These are phyloP conservation scores for Heritiera littoralis DNA, from an alignment of 345 rosid genomes.

Conservation along the genomic window DNA sequence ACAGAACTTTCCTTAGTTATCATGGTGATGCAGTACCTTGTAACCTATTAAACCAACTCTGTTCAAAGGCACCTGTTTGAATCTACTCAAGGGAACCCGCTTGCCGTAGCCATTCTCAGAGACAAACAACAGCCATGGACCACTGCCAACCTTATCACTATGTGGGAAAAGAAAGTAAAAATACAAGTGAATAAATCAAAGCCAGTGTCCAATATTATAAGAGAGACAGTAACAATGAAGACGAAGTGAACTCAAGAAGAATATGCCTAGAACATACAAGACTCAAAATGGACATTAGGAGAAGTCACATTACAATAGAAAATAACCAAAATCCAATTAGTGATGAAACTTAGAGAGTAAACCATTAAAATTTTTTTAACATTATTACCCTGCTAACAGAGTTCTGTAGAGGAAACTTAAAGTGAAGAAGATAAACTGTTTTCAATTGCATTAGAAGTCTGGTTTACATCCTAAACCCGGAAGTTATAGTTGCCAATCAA, in stretches of 20 bases:
- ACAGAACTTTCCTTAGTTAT: neutral
- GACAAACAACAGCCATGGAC: conserved; percentile 90
- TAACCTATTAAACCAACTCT: conserved; percentile 82
- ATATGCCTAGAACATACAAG: neutral
- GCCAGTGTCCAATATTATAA: conserved; percentile 3
- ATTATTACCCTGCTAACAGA: neutral
- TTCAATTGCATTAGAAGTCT: neutral
- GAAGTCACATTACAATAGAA: neutral
- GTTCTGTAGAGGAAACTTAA: neutral
- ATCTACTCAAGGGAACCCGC: conserved; percentile 88
- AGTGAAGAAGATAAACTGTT: neutral
- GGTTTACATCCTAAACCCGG: neutral
- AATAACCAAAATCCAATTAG: neutral
- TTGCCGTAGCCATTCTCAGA: conserved; percentile 90
- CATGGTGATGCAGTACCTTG: conserved; percentile 50
- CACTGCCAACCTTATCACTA: conserved; percentile 48
- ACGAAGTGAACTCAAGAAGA: neutral
- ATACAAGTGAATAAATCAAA: conserved; percentile 15
- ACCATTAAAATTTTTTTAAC: neutral
- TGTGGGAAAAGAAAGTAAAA: conserved; percentile 17
- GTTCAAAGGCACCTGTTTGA: conserved; percentile 55
- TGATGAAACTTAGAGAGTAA: neutral
- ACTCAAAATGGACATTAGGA: neutral
- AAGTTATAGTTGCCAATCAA: neutral
- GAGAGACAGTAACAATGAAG: neutral